Evolutionary conservation across 2,329 filamentous ascomycete species (phyloP), one percentile per base, ranked within the genome.

Genomic region (Hypoxylon sp.): DNA sequence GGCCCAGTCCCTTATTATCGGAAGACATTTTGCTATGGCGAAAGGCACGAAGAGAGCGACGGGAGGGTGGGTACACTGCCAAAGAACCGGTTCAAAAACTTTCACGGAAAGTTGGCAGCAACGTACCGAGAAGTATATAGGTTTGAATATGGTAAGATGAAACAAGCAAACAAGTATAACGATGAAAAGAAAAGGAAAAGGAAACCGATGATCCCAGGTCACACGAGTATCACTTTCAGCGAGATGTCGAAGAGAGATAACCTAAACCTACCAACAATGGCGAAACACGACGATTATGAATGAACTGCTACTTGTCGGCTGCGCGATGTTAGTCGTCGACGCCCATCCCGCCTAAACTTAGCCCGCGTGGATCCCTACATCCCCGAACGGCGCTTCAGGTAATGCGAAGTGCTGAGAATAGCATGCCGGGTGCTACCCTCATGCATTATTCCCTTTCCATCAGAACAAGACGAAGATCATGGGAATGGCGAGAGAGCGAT

Each of bases 1-100:
- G 79, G 28, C 76, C 70, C 58, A 78, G 74, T 51, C 74, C 77
- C 70, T 84, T 84, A 39, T 71, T 68, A 46, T 77, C 73, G 66
- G 70, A 71, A 67, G 72, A 74, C 74, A 74, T 74, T 52, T n/a
- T n/a, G n/a, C n/a, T n/a, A 59, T 72, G 47, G 43, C 56, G 53
- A 50, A 59, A 66, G 46, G 57, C 17, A 48, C 32, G 8, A 15
- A 39, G 19, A 41, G 48, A 49, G 26, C n/a, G n/a, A n/a, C n/a
- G n/a, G 24, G 39, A 19, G 24, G 7, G 7, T 26, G 19, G 15
- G 28, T 56, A 28, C 43, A 55, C 30, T 53, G 50, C 44, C 49
- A n/a, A 37, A 26, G 50, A 56, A 58, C 49, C 30, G 43, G 53
- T 62, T 67, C 53, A 64, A n/a, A n/a, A n/a, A 68, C 54, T 62